Evolutionary conservation across 768 basidiomycete species (phyloP), one percentile per base, ranked within the genome.

Genomic region (Pleurotus platypus): DNA sequence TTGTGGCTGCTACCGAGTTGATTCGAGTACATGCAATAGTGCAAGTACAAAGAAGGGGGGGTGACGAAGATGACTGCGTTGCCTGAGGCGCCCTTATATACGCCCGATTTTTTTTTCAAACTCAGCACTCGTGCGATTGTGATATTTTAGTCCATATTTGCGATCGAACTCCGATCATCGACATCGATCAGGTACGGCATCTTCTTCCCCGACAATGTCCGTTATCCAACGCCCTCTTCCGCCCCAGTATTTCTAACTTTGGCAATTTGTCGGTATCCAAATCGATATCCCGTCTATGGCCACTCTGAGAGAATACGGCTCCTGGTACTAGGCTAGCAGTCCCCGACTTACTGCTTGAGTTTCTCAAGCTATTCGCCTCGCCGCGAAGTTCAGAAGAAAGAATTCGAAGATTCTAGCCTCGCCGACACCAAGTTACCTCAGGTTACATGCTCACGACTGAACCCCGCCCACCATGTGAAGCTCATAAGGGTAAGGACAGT

Each of bases 21-120:
- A 90, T 95, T 94, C 62, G 90, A 92, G 90, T 87, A 96, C 93
- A 94, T 94, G 83, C 89, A 92, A 78, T 64, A 69, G 67, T 75
- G 76, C 71, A 77, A 72, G 70, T 63, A 71, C 72, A 68, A 69
- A 39, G 56, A 58, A 37, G n/a, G n/a, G 15, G n/a, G 30, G 16
- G 13, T 43, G 20, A 16, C 39, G 49, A 11, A 51, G 22, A n/a
- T 9, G 30, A 27, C n/a, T 26, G 24, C 24, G 24, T 26, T 26
- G 24, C 24, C 24, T 26, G 24, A 26, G 24, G 24, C 27, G 30
- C 9, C n/a, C 38, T 45, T 45, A 16, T 45, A 45, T 45, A 45
- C 7, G 42, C 42, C 42, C 42, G 13, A 26, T 48, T 20, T 20
- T 35, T 20, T 35, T 48, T 48, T 48, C 46, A 48, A 48, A 18